phyloP scores from a whole-genome alignment of 305 asterid species.

The Nicotiana rustica region DNA sequence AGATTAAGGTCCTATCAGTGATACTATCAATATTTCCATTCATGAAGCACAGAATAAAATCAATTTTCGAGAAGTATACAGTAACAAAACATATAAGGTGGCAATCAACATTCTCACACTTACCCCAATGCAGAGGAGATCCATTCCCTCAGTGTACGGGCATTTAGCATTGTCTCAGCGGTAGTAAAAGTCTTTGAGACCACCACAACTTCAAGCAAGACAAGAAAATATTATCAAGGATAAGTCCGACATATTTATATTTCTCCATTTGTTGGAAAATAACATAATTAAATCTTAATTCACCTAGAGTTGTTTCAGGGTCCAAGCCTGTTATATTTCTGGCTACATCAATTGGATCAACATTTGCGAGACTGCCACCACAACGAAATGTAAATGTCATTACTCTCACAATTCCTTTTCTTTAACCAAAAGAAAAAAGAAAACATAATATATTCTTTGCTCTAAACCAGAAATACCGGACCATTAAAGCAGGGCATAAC shows the following conservation, averaged over 20 bases:
- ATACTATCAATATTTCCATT: conserved; percentile 7
- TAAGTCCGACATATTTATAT: not conserved
- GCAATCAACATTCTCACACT: conserved; percentile 35
- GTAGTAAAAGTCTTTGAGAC: conserved; percentile 98
- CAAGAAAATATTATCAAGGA: conserved; percentile 31
- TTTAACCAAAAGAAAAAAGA: not conserved
- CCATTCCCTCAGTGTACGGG: conserved; percentile 98
- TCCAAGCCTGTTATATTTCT: conserved; percentile 80
- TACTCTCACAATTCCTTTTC: not conserved
- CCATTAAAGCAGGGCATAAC: not conserved
- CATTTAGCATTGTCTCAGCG: conserved; percentile 98
- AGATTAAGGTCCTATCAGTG: conserved; percentile 26
- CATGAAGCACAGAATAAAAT: not conserved
- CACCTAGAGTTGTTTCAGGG: conserved; percentile 98
- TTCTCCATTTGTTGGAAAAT: conserved; percentile 2
- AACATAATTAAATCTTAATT: conserved; percentile 34
- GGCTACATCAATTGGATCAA: conserved; percentile 95
- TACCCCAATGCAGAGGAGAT: conserved; percentile 93
- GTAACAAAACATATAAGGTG: not conserved
- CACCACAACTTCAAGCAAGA: conserved; percentile 76
- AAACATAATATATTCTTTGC: not conserved
- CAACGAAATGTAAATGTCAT: conserved; percentile 23
- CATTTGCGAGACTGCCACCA: conserved; percentile 89
- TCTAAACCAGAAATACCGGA: conserved; percentile 7
- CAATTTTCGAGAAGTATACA: conserved; percentile 25